phyloP scores from a whole-genome alignment of 2,329 filamentous ascomycete genomes.

The Nemania sp. region DNA sequence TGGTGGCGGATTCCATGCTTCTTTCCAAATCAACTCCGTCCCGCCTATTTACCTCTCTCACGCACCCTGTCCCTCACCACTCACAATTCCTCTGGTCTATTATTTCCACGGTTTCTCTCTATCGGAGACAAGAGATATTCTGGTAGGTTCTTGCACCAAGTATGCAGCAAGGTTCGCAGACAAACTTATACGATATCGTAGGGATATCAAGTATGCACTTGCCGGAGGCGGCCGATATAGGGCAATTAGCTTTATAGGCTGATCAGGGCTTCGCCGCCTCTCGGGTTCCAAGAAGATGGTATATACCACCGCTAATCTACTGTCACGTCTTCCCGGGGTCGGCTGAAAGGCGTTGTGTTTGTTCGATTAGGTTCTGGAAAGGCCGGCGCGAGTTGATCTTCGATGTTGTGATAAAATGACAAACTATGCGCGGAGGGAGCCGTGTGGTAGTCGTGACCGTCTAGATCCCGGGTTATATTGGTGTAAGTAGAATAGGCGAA shows the following conservation, averaged over 20 bases:
- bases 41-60: conserved; percentile 13
- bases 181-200: not conserved
- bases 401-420: not conserved
- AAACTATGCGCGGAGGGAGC: not conserved
- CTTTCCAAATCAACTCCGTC: conserved; percentile 18
- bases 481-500: conserved; percentile 12
- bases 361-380: not conserved
- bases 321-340: not conserved
- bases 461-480: not conserved
- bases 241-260: too few species aligned
- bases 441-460: not conserved
- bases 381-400: not conserved
- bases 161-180: not conserved
- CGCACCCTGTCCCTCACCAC: conserved; percentile 18
- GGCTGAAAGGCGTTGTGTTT: not conserved
- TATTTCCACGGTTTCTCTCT: conserved; percentile 8
- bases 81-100: conserved; percentile 6
- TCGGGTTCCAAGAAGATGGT: conserved; percentile 5
- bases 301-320: conserved; percentile 7
- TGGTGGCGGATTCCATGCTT: conserved; percentile 37
- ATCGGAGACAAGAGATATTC: conserved; percentile 5
- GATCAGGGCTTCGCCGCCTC: conserved; percentile 2
- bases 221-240: too few species aligned
- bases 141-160: not conserved
- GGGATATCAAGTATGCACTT: not conserved